phyloP scores from a whole-genome alignment of 208 protist species.

The Novymonas esmeraldas region DNA sequence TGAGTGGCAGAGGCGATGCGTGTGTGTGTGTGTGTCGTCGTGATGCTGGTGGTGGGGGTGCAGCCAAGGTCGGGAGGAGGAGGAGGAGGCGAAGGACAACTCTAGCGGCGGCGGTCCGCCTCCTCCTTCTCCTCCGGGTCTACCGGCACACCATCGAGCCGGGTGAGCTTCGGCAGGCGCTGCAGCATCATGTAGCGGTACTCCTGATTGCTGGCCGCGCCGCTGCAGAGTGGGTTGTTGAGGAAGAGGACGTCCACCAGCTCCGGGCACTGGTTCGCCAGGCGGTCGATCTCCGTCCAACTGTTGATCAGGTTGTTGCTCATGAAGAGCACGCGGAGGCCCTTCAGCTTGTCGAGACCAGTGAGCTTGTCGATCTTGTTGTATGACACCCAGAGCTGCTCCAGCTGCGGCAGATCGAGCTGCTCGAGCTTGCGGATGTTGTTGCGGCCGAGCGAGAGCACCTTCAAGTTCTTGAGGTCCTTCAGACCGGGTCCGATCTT shows the following conservation, averaged over 20 bases:
- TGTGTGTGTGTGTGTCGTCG: not conserved
- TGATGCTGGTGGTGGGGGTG: not conserved
- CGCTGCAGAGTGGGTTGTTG: slow-evolving; percentile 92
- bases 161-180: slow-evolving; percentile 84
- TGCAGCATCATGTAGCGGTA: slow-evolving; percentile 90
- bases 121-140: slow-evolving; percentile 92
- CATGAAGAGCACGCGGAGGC: slow-evolving; percentile 93
- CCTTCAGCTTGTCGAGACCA: slow-evolving; percentile 94
- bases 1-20: too few species aligned
- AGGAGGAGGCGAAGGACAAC: not conserved
- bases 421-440: slow-evolving; percentile 95
- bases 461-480: slow-evolving; percentile 92
- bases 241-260: slow-evolving; percentile 92
- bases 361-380: slow-evolving; percentile 96
- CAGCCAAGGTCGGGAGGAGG: not conserved
- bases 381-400: slow-evolving; percentile 96
- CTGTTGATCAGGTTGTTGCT: slow-evolving; percentile 95
- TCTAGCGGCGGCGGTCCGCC: slow-evolving; percentile 81
- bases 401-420: slow-evolving; percentile 92
- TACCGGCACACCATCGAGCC: slow-evolving; percentile 89
- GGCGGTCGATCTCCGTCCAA: slow-evolving; percentile 94
- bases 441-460: slow-evolving; percentile 95
- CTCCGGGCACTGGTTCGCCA: slow-evolving; percentile 92
- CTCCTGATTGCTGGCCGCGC: slow-evolving; percentile 71
- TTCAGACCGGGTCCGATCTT: slow-evolving; percentile 93